Evolutionary conservation across 1,284 basidiomycete genomes (phyloP), one percentile per base, ranked within the genome.

Genomic region (Ustilago lituana): DNA sequence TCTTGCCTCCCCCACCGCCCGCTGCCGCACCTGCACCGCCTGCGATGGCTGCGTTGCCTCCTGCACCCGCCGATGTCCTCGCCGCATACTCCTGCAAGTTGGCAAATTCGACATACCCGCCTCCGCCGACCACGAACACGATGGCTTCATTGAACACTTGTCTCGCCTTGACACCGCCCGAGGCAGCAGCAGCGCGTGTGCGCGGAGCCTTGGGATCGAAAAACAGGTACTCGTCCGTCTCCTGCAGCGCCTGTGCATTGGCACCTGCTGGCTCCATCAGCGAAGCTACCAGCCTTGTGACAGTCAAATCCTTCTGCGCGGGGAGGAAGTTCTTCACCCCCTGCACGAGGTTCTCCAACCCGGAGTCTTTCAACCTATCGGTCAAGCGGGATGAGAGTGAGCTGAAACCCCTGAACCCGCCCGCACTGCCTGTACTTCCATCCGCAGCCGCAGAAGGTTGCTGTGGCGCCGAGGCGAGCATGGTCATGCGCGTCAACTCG

Each of bases 241-340:
- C 95, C 26, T 69, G 65, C 45, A 76, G 44, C 33, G 77, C 76
- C 26, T 71, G 69, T 0, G 93, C 92, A 12, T 92, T 92, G 1
- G 93, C 95, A 1, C 90, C 86, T 0, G 91, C 89, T 0, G 95
- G 94, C 80, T 99, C 96, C 93, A 98, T 98, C 20, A 99, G 85
- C 5, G 95, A 94, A 76, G 97, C 94, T 1, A 93, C 90, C 22
- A 99, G 86, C 7, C 95, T 89, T 0, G 96, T 98, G 41, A 97
- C 89, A 8, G 93, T 90, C 37, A 97, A 87, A 57, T 97, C 88
- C 84, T 98, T 99, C 80, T 93, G 92, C 0, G 92, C 90, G 0
- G 96, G 96, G 12, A 99, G 84, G 86, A 99, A 95, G 84, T 97
- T 98, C 83, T 97, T 97, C 62, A 99, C 96, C 26, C 94, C 95